Percentiles rank a stretch among this genome's conserved stretches.
phyloP scores from a whole-genome alignment of 2,329 filamentous ascomycete species.

The Huntiella savannae region DNA sequence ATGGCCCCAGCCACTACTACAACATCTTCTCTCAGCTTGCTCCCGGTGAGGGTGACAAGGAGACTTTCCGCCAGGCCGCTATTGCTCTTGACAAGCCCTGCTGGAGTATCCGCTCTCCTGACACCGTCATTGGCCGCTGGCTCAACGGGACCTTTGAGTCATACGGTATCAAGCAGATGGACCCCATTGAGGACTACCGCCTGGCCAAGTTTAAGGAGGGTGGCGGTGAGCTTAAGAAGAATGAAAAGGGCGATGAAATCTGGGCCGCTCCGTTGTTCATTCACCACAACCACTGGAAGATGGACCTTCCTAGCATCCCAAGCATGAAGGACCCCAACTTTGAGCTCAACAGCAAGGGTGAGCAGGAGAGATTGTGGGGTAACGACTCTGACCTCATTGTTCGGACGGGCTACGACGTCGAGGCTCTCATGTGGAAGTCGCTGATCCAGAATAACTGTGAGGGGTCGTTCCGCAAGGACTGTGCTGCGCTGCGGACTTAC shows the following conservation, averaged over 20 bases:
- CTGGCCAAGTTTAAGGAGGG: conserved; percentile 12
- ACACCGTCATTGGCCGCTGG: conserved; percentile 18
- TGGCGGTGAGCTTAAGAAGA: conserved; percentile 10
- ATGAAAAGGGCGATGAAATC: conserved; percentile 10
- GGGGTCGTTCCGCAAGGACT: conserved; percentile 7
- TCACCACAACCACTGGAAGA: conserved; percentile 21
- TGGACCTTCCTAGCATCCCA: conserved; percentile 17
- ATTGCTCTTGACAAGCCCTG: conserved; percentile 21
- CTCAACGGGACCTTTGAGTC: conserved; percentile 15
- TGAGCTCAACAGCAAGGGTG: neutral
- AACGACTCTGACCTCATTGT: conserved; percentile 4
- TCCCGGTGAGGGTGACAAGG: conserved; percentile 27
- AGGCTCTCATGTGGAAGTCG: conserved; percentile 7
- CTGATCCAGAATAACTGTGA: conserved; percentile 7
- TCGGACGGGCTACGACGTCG: conserved; percentile 7
- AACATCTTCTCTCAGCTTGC: conserved; percentile 25
- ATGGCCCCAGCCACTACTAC: conserved; percentile 32
- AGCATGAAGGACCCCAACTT: conserved; percentile 4
- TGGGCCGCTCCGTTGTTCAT: conserved; percentile 18
- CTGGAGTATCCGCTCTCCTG: conserved; percentile 21
- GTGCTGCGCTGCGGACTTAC: conserved; percentile 7
- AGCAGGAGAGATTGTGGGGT: conserved; percentile 7
- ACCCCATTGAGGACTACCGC: conserved; percentile 17
- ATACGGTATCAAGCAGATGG: conserved; percentile 17
- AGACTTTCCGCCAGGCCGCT: conserved; percentile 28